Percentiles rank a stretch among this genome's conserved stretches.
Evolutionary conservation across 2,329 filamentous ascomycete genomes (phyloP).

Genomic region (Hirsutella rhossiliensis): DNA sequence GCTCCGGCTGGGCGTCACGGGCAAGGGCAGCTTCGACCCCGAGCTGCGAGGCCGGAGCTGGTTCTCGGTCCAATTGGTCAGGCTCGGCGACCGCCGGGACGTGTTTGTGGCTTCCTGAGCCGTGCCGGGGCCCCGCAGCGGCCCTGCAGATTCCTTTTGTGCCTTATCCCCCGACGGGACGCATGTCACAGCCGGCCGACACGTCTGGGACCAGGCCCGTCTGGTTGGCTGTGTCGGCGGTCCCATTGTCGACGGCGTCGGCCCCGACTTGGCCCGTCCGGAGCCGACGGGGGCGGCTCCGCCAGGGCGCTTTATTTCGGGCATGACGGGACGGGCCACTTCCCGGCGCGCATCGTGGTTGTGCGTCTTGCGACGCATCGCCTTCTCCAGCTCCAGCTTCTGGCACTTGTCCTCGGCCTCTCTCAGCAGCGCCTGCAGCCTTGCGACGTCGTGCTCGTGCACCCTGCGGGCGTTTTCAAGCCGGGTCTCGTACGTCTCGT

Average conservation of each 20-base stretch:
- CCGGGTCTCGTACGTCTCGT: slow-evolving; percentile 26
- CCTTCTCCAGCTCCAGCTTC: slow-evolving; percentile 15
- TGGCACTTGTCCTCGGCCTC: slow-evolving; percentile 21
- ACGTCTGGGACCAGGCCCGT: neutral
- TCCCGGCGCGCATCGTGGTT: slow-evolving; percentile 8
- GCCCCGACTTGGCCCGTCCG: neutral
- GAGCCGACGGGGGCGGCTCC: neutral
- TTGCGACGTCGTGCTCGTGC: slow-evolving; percentile 18
- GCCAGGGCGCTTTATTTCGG: slow-evolving; percentile 1
- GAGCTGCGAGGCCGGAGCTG: slow-evolving; percentile 22
- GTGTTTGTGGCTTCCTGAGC: neutral
- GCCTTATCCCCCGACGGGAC: neutral
- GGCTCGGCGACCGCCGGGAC: slow-evolving; percentile 12
- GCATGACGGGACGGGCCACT: slow-evolving; percentile 7
- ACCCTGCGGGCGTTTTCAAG: slow-evolving; percentile 22
- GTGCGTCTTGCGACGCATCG: slow-evolving; percentile 9
- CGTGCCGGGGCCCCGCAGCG: neutral
- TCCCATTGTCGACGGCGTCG: neutral
- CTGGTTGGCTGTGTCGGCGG: neutral
- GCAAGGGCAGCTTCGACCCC: slow-evolving; percentile 25
- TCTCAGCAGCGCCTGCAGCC: slow-evolving; percentile 21
- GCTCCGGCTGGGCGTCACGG: slow-evolving; percentile 23
- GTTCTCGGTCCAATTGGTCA: slow-evolving; percentile 13
- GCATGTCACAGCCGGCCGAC: neutral
- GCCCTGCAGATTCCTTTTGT: neutral